Conservation (phyloP, 176 grass and related monocot genomes). For the Echinochloa phyllopogon region DNA sequence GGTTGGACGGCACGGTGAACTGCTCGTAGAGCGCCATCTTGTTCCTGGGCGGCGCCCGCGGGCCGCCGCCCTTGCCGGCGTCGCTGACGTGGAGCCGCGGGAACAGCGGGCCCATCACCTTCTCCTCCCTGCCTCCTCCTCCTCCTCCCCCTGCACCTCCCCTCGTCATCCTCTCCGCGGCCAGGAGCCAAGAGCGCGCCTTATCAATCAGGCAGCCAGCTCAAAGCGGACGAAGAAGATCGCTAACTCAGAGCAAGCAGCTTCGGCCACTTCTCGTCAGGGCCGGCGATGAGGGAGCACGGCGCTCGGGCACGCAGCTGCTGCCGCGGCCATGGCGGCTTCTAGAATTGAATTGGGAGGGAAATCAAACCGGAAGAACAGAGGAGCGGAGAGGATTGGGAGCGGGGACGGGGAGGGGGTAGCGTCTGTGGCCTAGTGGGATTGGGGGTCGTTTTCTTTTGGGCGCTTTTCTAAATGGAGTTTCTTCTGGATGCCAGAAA, state of each 20-base stretch:
- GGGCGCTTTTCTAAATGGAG: no score
- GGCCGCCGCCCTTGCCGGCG: conserved; percentile 67
- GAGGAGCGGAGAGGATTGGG: background rate
- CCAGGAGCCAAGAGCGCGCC: background rate
- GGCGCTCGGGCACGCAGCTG: background rate
- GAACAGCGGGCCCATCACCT: conserved; percentile 79
- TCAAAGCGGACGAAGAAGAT: background rate
- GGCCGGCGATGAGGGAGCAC: background rate
- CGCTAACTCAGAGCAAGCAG: background rate
- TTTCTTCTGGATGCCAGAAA: conserved; percentile 15
- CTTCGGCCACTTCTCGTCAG: background rate
- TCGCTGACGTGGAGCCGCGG: conserved; percentile 93
- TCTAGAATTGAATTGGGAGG: background rate
- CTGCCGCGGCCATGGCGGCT: background rate
- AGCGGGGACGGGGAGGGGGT: background rate
- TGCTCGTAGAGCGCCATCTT: conserved; percentile 99
- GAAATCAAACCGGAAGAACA: background rate
- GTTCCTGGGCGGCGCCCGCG: conserved; percentile 83
- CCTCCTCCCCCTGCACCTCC: background rate
- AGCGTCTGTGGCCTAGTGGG: conserved; percentile 6
- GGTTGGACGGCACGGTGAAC: conserved; percentile 79
- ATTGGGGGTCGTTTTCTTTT: background rate
- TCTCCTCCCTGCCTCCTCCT: conserved; percentile 51
- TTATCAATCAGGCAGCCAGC: background rate
- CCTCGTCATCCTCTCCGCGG: conserved; percentile 21